A percentile compares a stretch with the other conserved stretches of the same genome.
These are phyloP conservation scores for Linum lewisii DNA, from an alignment of 345 rosid species.

Conservation along the genomic window DNA sequence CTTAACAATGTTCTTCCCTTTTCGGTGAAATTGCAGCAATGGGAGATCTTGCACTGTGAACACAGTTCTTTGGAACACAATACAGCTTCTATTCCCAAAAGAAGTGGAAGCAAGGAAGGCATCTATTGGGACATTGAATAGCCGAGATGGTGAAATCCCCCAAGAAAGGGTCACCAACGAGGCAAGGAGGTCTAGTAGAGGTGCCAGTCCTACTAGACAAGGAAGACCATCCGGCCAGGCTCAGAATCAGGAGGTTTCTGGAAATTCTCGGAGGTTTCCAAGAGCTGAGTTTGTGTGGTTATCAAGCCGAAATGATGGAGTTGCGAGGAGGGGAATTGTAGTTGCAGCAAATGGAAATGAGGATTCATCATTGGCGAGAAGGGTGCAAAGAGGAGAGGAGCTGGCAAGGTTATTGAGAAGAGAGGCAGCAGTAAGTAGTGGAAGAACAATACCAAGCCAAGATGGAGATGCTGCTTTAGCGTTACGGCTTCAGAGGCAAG, in stretches of 20 bases:
- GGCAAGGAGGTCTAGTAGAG: slow-evolving; percentile 7
- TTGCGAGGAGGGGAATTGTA: slow-evolving; percentile 24
- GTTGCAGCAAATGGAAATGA: slow-evolving; percentile 9
- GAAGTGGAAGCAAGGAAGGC: slow-evolving; percentile 81
- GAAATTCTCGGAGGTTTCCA: slow-evolving; percentile 2
- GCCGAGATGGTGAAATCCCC: slow-evolving; percentile 15
- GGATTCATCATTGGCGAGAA: neutral
- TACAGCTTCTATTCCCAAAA: slow-evolving; percentile 81
- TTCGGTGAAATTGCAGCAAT: slow-evolving; percentile 35
- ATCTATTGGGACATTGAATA: slow-evolving; percentile 14
- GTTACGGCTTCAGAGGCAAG: slow-evolving; percentile 74
- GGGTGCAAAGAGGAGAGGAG: slow-evolving; percentile 2
- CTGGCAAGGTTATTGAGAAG: slow-evolving; percentile 13
- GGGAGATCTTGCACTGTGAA: slow-evolving; percentile 81
- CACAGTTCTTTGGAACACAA: slow-evolving; percentile 96
- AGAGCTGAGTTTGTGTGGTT: slow-evolving; percentile 13
- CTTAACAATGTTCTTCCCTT: neutral
- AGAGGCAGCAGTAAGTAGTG: slow-evolving; percentile 14
- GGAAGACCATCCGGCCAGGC: slow-evolving; percentile 8
- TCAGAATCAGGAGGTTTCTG: slow-evolving; percentile 3
- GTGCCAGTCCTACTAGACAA: slow-evolving; percentile 9
- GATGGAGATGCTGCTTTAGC: slow-evolving; percentile 77
- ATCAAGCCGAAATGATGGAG: slow-evolving; percentile 16
- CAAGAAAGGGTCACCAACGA: slow-evolving; percentile 12
- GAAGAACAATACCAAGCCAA: slow-evolving; percentile 33